Base-by-base conservation (phyloP, 2,329 filamentous ascomycete genomes). In the Colletotrichum chrysophilum region DNA sequence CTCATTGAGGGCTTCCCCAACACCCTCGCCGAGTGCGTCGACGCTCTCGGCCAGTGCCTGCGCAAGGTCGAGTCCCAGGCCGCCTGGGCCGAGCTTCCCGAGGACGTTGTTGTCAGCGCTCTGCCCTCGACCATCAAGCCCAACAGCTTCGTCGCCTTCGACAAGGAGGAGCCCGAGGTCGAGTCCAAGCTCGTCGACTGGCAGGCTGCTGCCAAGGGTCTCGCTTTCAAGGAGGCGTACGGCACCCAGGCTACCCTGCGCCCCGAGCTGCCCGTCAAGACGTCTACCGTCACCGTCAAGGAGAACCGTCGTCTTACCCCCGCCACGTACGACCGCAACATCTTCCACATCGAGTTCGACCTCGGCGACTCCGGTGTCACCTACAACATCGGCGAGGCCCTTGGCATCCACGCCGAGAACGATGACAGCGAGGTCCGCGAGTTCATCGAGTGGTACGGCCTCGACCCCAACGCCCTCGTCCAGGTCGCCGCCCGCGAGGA, bases 281-380 rank as follows among this genome's bases (percentile, higher is more conserved):
- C 96, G 3, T 93, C 91, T 81, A 95, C 95, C 56, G 94, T 98
- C 70, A 94, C 93, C 70, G 96, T 99, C 85, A 95, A 97, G 88
- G 97, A 98, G 88, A 98, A 98, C 87, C 95, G 97, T 77, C 93
- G 97, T 78, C 91, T 99, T 71, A 99, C 97, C 0, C 97, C 97
- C 4, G 81, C 86, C 28, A 94, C 93, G 36, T 99, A 99, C 83
- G 96, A 98, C 85, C 95, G 97, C 80, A 98, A 99, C 90, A 98
- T 99, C 86, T 99, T 99, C 93, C 97, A 99, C 88, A 98, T 99
- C 77, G 97, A 99, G 86, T 99, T 99, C 81, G 97, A 98, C 82
- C 92, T 99, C 28, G 96, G 96, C 76, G 87, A 93, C 81, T 98
- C 96, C 38, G 96, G 96, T 52, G 92, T 99, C 78, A 98, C 92